A percentile compares a stretch with the other conserved stretches of the same genome.
phyloP scores from a whole-genome alignment of 2,329 filamentous ascomycete species.

The Bipolaris cookei region DNA sequence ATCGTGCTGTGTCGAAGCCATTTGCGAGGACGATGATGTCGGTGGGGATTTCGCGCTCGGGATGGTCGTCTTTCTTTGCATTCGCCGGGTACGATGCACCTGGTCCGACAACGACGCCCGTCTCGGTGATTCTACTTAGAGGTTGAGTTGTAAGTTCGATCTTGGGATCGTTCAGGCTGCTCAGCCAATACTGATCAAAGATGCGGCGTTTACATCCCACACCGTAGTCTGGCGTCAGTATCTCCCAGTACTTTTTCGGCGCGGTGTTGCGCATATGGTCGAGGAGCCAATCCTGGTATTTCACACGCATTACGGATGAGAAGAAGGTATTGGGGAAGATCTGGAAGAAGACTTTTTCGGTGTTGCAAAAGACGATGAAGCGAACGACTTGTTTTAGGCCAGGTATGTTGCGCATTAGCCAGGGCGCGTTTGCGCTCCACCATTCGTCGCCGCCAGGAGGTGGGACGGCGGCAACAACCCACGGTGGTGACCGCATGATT shows the following conservation, averaged over 20 bases:
- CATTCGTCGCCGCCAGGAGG: constrained; percentile 50
- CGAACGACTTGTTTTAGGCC: constrained; percentile 57
- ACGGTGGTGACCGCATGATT: constrained; percentile 64
- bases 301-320: constrained; percentile 49
- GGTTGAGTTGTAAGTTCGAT: constrained; percentile 61
- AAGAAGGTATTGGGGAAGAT: constrained; percentile 53
- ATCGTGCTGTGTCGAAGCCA: constrained; percentile 64
- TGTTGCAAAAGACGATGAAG: constrained; percentile 53
- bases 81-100: constrained; percentile 55
- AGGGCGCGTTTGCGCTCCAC: constrained; percentile 57
- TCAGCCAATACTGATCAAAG: constrained; percentile 63
- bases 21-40: constrained; percentile 68
- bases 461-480: constrained; percentile 55
- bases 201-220: constrained; percentile 70
- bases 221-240: constrained; percentile 67
- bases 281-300: constrained; percentile 54
- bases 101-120: constrained; percentile 59
- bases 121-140: constrained; percentile 57
- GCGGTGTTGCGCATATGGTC: constrained; percentile 57
- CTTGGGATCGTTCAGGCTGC: constrained; percentile 59
- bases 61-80: constrained; percentile 42
- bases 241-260: constrained; percentile 66
- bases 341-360: constrained; percentile 55
- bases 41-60: constrained; percentile 56
- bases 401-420: constrained; percentile 58